Percentiles rank a stretch among this genome's conserved stretches.
Evolutionary conservation across 1,284 basidiomycete species (phyloP).

Genomic region (Takashimella tepidaria): DNA sequence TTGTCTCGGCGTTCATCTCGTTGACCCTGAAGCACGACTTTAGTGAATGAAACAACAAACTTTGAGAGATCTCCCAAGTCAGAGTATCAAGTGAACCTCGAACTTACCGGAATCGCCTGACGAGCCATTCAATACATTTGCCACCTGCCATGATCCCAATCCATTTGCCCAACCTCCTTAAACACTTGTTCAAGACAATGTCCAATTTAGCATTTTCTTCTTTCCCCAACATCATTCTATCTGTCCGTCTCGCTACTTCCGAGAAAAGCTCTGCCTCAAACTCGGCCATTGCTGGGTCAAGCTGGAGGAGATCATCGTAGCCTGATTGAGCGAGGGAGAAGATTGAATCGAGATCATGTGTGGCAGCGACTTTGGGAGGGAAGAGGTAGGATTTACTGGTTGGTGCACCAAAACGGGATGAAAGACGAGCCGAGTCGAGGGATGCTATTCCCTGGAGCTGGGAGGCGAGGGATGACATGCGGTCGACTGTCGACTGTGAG

Average conservation of each 20-base stretch:
- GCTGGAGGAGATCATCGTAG: conserved; percentile 59
- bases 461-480: conserved; percentile 72
- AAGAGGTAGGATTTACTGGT: conserved; percentile 78
- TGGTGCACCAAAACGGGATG: conserved; percentile 52
- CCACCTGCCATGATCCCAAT: conserved; percentile 75
- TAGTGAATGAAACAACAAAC: too few species aligned
- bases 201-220: conserved; percentile 62
- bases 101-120: conserved; percentile 78
- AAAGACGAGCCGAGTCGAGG: conserved; percentile 69
- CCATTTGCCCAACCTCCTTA: conserved; percentile 70
- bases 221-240: conserved; percentile 71
- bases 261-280: conserved; percentile 74
- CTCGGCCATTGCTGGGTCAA: conserved; percentile 54
- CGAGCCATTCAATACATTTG: conserved; percentile 93
- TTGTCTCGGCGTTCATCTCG: conserved; percentile 81
- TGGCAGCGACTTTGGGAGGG: conserved; percentile 68
- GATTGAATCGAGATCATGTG: conserved; percentile 81
- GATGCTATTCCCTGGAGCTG: conserved; percentile 79
- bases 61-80: background rate
- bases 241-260: conserved; percentile 66
- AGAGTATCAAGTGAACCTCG: background rate
- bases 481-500: too few species aligned
- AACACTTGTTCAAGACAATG: conserved; percentile 51
- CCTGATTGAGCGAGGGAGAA: conserved; percentile 78
- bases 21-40: conserved; percentile 79